Base-by-base conservation (phyloP, 2,329 filamentous ascomycete genomes). In the Blumeria graminis region DNA sequence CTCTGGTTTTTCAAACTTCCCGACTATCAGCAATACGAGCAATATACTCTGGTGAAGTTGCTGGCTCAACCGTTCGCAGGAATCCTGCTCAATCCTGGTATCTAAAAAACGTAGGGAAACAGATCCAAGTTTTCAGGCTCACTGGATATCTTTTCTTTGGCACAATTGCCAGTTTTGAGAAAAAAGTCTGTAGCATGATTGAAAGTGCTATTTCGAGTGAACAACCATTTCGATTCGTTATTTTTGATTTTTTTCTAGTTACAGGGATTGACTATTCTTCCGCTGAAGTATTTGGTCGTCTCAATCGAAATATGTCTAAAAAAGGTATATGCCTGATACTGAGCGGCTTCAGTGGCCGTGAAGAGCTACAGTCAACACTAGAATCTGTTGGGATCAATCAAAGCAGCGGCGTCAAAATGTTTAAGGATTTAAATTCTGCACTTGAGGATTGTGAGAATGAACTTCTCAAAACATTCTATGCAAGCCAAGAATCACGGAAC, bases 121-220 rank as follows among this genome's bases (percentile, higher is more conserved):
- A 98, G 66, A 92, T 93, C 36, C 84, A 86, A 58, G 81, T 96
- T 54, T 84, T 94, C 64, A 96, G 96, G 68, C 76, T 98, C 14
- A 83, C 85, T 0, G 90, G 92, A 0, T 96, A 90, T 65, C 77
- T 98, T n/a, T 98, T 98, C 73, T 98, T 98, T 62, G 92, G 92
- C 14, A 96, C 89, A 2, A 94, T 98, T 61, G 90, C 95, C 56
- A 87, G 86, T 52, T 90, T 98, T 0, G 92, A 98, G 68, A 84
- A 86, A 60, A 84, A 84, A 60, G 89, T 96, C 59, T 79, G 89
- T 22, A 79, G 75, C 3, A 71, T 96, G 35, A 81, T 96, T 51
- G 82, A 89, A 33, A 87, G 94, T 34, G 81, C 90, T 59, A 77
- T 81, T 1, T 96, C 95, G 65, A 72, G 74, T 32, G 72, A 78